phyloP scores from a whole-genome alignment of 2,329 filamentous ascomycete species.

The Trichophyton schoenleinii region DNA sequence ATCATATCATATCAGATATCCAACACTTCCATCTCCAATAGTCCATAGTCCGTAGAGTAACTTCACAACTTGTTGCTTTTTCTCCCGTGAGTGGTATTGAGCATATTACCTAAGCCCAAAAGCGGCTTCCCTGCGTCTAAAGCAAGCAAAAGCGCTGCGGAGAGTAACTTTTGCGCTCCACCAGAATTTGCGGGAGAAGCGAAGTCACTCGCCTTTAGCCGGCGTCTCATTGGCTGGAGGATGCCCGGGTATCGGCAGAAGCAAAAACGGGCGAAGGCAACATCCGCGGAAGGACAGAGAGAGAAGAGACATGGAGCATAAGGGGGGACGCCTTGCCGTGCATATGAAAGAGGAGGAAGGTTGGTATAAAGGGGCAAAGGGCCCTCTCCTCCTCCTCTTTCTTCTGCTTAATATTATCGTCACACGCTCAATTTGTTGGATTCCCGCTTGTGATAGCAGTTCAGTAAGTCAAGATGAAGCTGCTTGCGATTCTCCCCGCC shows the following conservation, averaged over 20 bases:
- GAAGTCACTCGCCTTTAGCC: background rate
- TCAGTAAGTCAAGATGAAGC: slow-evolving; percentile 16
- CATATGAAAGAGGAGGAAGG: background rate
- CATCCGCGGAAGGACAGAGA: no score
- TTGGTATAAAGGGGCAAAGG: background rate
- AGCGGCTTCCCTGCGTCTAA: background rate
- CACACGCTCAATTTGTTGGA: no score
- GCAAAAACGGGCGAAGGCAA: no score
- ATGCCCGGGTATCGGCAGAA: no score
- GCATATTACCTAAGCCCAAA: slow-evolving; percentile 7
- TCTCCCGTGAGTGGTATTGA: slow-evolving; percentile 8
- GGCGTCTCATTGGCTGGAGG: no score
- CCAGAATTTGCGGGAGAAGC: background rate
- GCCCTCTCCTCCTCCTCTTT: no score
- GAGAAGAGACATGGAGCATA: no score
- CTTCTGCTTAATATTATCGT: background rate
- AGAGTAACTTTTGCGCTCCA: background rate
- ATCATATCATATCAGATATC: background rate
- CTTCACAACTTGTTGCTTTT: background rate
- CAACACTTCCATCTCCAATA: no score
- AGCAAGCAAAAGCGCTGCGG: no score
- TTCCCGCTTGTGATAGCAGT: no score
- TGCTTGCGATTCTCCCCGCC: slow-evolving; percentile 30
- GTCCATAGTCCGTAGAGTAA: background rate
- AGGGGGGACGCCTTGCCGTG: no score